Conservation (phyloP, 176 grass and related monocot genomes). For the Otatea glauca region DNA sequence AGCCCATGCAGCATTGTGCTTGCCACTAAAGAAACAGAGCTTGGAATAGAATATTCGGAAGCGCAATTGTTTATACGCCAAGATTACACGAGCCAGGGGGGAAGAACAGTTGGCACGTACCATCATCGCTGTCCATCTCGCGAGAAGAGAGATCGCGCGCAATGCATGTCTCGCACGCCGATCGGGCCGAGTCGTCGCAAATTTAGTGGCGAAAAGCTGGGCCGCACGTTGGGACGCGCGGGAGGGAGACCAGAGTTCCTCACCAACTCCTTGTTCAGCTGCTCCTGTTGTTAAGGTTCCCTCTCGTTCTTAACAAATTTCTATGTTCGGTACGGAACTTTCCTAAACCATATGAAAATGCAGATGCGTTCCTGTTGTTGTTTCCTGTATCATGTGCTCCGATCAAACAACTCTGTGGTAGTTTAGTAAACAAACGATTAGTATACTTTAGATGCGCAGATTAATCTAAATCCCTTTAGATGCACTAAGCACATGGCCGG, state of each 20-base stretch:
- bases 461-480: not conserved
- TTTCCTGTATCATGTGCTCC: not conserved
- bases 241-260: not conserved
- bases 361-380: not conserved
- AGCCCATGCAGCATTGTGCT: slow-evolving; percentile 25
- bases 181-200: slow-evolving; percentile 40
- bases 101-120: slow-evolving; percentile 3
- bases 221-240: slow-evolving; percentile 36
- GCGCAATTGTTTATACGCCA: slow-evolving; percentile 44
- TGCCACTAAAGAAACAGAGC: slow-evolving; percentile 36
- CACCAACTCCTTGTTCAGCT: slow-evolving; percentile 5
- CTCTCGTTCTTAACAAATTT: not conserved
- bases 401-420: slow-evolving; percentile 1
- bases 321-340: slow-evolving; percentile 14
- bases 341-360: slow-evolving; percentile 3
- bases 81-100: not conserved
- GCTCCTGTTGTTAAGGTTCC: not conserved
- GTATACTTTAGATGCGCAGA: not conserved
- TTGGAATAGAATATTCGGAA: slow-evolving; percentile 38
- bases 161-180: slow-evolving; percentile 17
- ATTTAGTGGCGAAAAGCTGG: slow-evolving; percentile 33
- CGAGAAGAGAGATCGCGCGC: not conserved
- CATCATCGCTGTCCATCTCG: not conserved
- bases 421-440: not conserved
- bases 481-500: slow-evolving; percentile 42